Evolutionary conservation across 2,329 filamentous ascomycete genomes (phyloP), one percentile per base, ranked within the genome.

Genomic region (Nemania abortiva): DNA sequence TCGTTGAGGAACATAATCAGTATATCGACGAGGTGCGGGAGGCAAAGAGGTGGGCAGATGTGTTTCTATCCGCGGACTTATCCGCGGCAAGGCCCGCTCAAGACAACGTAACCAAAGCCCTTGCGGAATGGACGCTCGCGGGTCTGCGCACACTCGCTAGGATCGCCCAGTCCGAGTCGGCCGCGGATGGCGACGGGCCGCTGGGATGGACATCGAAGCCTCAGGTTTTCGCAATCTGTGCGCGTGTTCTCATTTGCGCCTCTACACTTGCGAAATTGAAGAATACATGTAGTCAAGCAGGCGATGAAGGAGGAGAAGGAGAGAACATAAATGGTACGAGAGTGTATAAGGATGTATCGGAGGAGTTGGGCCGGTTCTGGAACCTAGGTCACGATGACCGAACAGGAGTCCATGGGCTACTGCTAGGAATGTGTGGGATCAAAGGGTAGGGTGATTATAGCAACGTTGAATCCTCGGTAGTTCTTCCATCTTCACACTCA

Each of bases 1-100:
- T 88, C 0, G 87, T 94, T 65, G 96, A 99, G 81, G 95, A 97
- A 78, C 94, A 97, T 78, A 99, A 99, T 77, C 85, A 98, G n/a
- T 98, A 93, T 79, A 84, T 95, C 58, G 95, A 98, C 78, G 90
- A 94, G 73, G 88, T 93, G 6, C 85, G 90, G 56, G 95, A 98
- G 79, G 85, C 90, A 3, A 81, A 85, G 20, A 79, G 89, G n/a
- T 98, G 94, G 94, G 81, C 85, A 0, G 79, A 78, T 18, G 82
- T 88, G 2, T 81, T 92, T 55, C 31, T 65, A 15, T 67, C 71
- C 11, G 58, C 71, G 13, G 34, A 50, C n/a, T 27, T 31, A 24
- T 10, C 31, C 6, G 39, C 39, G n/a, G 7, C 24, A 11, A 42
- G 18, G 1, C 45, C 37, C 18, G 29, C 45, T 71, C 63, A 72